These are phyloP conservation scores for Chaetomiaceae sp. DNA, from an alignment of 2,329 filamentous ascomycete species.

Conservation along the genomic window DNA sequence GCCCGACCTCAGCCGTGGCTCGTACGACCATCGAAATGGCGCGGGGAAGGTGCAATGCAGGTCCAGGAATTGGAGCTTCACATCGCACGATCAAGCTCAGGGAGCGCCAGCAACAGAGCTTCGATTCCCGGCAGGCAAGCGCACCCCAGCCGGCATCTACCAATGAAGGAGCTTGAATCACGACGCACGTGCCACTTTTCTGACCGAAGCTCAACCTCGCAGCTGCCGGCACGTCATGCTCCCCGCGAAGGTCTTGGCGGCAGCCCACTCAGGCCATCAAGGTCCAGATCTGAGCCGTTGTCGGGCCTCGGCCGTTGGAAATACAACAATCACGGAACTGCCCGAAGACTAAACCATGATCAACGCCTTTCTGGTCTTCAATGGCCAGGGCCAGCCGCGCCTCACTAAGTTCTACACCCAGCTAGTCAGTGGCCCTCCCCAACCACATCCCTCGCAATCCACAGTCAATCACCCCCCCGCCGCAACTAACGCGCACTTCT, in stretches of 20 bases:
- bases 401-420: slow-evolving; percentile 99
- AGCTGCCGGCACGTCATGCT: slow-evolving; percentile 11
- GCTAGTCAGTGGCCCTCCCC: slow-evolving; percentile 50
- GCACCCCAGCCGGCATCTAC: not conserved
- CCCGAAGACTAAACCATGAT: slow-evolving; percentile 60
- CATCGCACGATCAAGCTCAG: slow-evolving; percentile 1
- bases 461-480: not conserved
- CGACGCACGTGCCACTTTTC: not conserved
- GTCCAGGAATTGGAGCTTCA: slow-evolving; percentile 4
- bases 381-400: slow-evolving; percentile 92
- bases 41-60: not conserved
- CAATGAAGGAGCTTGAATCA: not conserved
- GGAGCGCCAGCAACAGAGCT: not conserved
- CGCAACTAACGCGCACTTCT: not conserved
- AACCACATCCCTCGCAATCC: not conserved
- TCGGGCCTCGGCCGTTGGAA: too few relatives aligned
- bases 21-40: not conserved
- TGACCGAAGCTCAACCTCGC: not conserved
- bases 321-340: not conserved
- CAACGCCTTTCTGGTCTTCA: slow-evolving; percentile 97
- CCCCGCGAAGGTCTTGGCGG: too few relatives aligned
- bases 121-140: slow-evolving; percentile 10
- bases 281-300: too few relatives aligned
- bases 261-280: too few relatives aligned
- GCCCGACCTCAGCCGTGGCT: too few relatives aligned